Base-by-base conservation (phyloP, 2,329 filamentous ascomycete genomes). In the Diaporthe citriasiana region DNA sequence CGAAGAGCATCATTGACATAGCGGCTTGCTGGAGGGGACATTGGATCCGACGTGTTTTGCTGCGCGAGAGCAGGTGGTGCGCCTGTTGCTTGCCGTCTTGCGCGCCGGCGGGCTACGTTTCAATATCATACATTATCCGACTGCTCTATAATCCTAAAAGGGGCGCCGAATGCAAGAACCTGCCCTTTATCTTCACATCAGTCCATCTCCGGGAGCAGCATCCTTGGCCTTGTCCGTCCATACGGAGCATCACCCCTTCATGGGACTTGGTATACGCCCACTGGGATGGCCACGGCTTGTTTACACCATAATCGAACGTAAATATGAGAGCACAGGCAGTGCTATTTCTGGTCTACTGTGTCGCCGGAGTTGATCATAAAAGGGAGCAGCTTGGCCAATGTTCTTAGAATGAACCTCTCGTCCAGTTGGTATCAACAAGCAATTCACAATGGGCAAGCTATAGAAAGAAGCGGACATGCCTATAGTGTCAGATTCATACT, bases 1-100 rank as follows among this genome's bases (percentile, higher is more conserved):
- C 27, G 33, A n/a, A 38, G 63, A 68, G 63, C 63, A 68, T 68
- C 40, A 68, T 68, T 68, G 47, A 68, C 63, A 53, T 68, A 68
- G 63, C 63, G 63, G 45, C 63, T 53, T 53, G 22, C 47, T 68
- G 63, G 10, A 25, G n/a, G 15, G 13, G 45, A 30, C n/a, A 40
- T 40, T 68, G 47, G 63, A 27, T 40, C 25, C 42, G 45, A 66
- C 30, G 42, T 66, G 40, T 47, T 47, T 15, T 60, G n/a, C 35
- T 42, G n/a, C n/a, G 35, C n/a, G n/a, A 59, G 55, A 9, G 22
- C 22, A 6, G 12, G 55, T 10, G 55, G 33, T 35, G 55, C 5
- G 9, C 55, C 55, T 35, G 33, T 35, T 59, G 55, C 55, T n/a
- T 59, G 55, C 55, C 47, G 59, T 27, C 59, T 47, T 47, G 25